These are phyloP conservation scores for Pseudogymnoascus sp. DNA, from an alignment of 2,329 filamentous ascomycete species.

Conservation along the genomic window DNA sequence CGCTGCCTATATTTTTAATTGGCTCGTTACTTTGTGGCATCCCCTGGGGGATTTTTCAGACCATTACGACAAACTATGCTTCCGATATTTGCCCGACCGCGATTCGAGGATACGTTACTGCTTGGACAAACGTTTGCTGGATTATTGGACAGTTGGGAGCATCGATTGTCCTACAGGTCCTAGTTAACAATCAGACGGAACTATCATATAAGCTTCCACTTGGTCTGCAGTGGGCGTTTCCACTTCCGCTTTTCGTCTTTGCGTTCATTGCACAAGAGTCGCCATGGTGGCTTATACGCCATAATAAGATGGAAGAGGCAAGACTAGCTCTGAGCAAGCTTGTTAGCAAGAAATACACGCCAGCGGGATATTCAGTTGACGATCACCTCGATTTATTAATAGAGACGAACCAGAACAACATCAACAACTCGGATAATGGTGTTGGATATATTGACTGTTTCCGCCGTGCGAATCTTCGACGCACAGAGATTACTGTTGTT, in stretches of 20 bases:
- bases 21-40: neutral
- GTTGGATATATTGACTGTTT: conserved; percentile 48
- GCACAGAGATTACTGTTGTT: conserved; percentile 46
- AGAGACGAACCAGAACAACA: conserved; percentile 48
- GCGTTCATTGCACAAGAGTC: conserved; percentile 41
- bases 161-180: conserved; percentile 36
- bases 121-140: conserved; percentile 10
- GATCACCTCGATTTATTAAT: conserved; percentile 40
- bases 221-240: conserved; percentile 41
- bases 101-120: conserved; percentile 7
- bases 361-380: conserved; percentile 22
- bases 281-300: conserved; percentile 42
- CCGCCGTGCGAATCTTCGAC: conserved; percentile 38
- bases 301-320: conserved; percentile 35
- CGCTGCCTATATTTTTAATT: neutral
- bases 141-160: conserved; percentile 28
- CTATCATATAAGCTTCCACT: conserved; percentile 41
- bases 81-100: conserved; percentile 8
- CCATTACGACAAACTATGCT: conserved; percentile 21
- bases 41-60: conserved; percentile 7
- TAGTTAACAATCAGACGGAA: conserved; percentile 33
- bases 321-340: conserved; percentile 36
- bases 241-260: conserved; percentile 36
- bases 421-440: conserved; percentile 38
- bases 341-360: conserved; percentile 11